Base-by-base conservation (phyloP, 139 green algal genomes). In the Coccomyxa sp. region DNA sequence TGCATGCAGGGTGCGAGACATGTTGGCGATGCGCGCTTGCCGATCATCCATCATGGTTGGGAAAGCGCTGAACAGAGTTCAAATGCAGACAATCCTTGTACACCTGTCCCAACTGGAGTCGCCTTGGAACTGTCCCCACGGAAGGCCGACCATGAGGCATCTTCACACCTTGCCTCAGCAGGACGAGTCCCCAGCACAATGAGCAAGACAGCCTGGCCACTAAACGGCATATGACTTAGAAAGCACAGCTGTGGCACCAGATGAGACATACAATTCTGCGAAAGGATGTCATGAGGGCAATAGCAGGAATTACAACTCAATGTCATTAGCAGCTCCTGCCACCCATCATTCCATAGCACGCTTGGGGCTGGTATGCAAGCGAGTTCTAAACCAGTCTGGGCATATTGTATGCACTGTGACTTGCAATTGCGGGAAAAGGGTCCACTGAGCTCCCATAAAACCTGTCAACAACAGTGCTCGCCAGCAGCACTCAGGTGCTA, bases 101-200 rank as follows among this genome's bases (percentile, higher is more conserved):
- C 85, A 92, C 35, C 84, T 99, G 50, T 76, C 91, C 0, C 73
- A 39, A 2, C 87, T 99, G 54, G 50, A 95, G 0, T 83, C 91
- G 9, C 96, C 96, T 2, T 99, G 94, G 94, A 99, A 99, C 84
- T 99, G 96, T 85, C 95, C 96, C 0, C 96, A 99, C 83, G 96
- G 96, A 6, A 80, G 96, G 27, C 96, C 96, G 38, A 99, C 96
- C n/a, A 98, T 99, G 95, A 55, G 73, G 18, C 79, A 83, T 39
- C 75, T 83, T n/a, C 27, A 10, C 64, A 38, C 29, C 64, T 36
- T 36, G 27, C 14, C 12, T 16, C 44, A 29, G 12, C 16, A 12
- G 14, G 12, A 12, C 16, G 44, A 58, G 12, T 12, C 44, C 44
- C 16, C 44, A 58, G 14, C 16, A 16, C 35, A 18, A 37, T 18